phyloP scores from a whole-genome alignment of 2,329 filamentous ascomycete species.

The Diaporthe nobilis region DNA sequence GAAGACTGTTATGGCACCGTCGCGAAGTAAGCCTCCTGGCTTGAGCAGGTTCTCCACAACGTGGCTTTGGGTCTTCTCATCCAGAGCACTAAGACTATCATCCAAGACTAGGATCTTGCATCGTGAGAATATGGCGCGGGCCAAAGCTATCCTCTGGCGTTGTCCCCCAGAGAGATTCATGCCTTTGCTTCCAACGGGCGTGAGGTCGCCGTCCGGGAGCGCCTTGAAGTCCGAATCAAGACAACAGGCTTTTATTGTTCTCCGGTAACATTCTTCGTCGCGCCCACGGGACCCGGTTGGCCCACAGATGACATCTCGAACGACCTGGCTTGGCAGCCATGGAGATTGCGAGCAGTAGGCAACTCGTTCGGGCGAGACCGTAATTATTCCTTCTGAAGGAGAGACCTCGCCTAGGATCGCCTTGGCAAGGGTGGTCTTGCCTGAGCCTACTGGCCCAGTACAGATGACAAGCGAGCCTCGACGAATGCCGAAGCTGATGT shows the following conservation, averaged over 20 bases:
- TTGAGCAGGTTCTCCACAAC: slow-evolving; percentile 52
- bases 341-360: slow-evolving; percentile 55
- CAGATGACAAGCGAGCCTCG: slow-evolving; percentile 46
- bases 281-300: slow-evolving; percentile 34
- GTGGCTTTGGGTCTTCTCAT: slow-evolving; percentile 50
- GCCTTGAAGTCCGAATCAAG: slow-evolving; percentile 47
- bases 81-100: slow-evolving; percentile 55
- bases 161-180: slow-evolving; percentile 46
- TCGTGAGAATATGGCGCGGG: slow-evolving; percentile 52
- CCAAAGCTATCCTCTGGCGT: slow-evolving; percentile 51
- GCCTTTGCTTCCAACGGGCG: slow-evolving; percentile 45
- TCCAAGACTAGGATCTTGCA: slow-evolving; percentile 52
- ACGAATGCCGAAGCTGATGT: slow-evolving; percentile 46
- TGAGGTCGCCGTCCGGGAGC: slow-evolving; percentile 45
- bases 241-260: slow-evolving; percentile 47
- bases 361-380: slow-evolving; percentile 47
- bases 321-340: slow-evolving; percentile 54
- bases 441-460: slow-evolving; percentile 49
- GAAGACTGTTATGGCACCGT: slow-evolving; percentile 50
- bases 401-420: slow-evolving; percentile 50
- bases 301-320: slow-evolving; percentile 51
- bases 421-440: slow-evolving; percentile 50
- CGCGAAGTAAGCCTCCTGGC: slow-evolving; percentile 48
- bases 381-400: slow-evolving; percentile 46
- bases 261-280: slow-evolving; percentile 50